These are phyloP conservation scores for Exophiala sp. DNA, from an alignment of 2,329 filamentous ascomycete species.

Conservation along the genomic window DNA sequence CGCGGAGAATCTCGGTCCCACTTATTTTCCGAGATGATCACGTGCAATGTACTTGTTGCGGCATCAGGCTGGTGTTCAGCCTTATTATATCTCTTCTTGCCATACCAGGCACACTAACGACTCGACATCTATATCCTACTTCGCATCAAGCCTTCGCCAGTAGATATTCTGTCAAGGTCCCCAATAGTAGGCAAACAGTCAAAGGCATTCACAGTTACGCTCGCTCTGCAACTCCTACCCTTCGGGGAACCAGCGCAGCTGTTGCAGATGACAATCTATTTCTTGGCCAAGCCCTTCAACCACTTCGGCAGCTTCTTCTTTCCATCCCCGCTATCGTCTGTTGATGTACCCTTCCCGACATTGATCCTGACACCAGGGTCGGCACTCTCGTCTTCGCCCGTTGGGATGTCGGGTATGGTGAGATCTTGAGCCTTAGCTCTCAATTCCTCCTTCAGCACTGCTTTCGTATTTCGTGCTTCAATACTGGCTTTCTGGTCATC, in stretches of 20 bases:
- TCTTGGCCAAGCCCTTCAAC: conserved; percentile 66
- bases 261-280: conserved; percentile 39
- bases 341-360: conserved; percentile 34
- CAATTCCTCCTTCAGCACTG: conserved; percentile 57
- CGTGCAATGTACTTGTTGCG: background rate
- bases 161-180: too few relatives aligned
- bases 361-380: conserved; percentile 28
- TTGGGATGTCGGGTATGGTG: conserved; percentile 54
- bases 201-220: too few relatives aligned
- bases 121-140: background rate
- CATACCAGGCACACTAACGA: background rate
- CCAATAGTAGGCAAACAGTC: too few relatives aligned
- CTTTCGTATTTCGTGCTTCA: conserved; percentile 47
- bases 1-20: background rate
- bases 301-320: conserved; percentile 58
- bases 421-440: conserved; percentile 60
- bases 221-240: too few relatives aligned
- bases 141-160: too few relatives aligned
- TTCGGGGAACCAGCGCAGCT: too few relatives aligned
- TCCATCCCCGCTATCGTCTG: conserved; percentile 33
- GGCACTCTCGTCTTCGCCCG: conserved; percentile 39
- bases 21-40: background rate
- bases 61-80: background rate
- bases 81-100: background rate
- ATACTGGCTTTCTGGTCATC: conserved; percentile 54